Conservation (phyloP, 2,329 filamentous ascomycete species). For the Bipolaris zeicola region DNA sequence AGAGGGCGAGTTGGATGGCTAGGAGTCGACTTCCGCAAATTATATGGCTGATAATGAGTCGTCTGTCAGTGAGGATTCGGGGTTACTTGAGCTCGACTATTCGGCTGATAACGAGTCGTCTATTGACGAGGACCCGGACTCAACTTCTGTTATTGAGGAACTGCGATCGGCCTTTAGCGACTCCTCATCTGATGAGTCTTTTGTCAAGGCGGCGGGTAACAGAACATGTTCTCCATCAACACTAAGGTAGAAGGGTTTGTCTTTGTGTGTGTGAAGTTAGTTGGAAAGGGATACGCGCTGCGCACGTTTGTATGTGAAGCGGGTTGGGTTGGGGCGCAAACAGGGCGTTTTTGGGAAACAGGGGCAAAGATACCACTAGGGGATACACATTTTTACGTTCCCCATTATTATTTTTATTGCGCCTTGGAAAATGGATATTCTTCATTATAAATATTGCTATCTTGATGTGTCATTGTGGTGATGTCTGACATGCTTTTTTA, state of each 20-base stretch:
- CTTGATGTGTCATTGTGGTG: too few relatives aligned
- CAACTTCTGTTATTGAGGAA: background rate
- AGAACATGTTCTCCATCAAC: background rate
- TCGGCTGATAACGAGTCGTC: background rate
- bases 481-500: too few relatives aligned
- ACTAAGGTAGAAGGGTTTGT: background rate
- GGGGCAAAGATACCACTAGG: conserved; percentile 13
- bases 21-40: conserved; percentile 14
- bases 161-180: background rate
- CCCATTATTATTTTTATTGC: too few relatives aligned
- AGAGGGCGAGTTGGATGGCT: conserved; percentile 56
- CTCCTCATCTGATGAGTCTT: background rate
- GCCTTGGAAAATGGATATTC: too few relatives aligned
- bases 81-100: background rate
- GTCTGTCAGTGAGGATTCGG: background rate
- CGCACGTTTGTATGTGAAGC: background rate
- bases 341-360: conserved; percentile 9
- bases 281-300: background rate
- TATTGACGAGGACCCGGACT: background rate
- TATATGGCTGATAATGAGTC: background rate
- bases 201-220: too few relatives aligned
- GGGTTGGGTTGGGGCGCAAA: background rate
- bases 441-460: too few relatives aligned
- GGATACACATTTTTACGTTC: too few relatives aligned
- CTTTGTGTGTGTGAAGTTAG: background rate